phyloP scores from a whole-genome alignment of 2,329 filamentous ascomycete genomes.

The Alternaria rosae region DNA sequence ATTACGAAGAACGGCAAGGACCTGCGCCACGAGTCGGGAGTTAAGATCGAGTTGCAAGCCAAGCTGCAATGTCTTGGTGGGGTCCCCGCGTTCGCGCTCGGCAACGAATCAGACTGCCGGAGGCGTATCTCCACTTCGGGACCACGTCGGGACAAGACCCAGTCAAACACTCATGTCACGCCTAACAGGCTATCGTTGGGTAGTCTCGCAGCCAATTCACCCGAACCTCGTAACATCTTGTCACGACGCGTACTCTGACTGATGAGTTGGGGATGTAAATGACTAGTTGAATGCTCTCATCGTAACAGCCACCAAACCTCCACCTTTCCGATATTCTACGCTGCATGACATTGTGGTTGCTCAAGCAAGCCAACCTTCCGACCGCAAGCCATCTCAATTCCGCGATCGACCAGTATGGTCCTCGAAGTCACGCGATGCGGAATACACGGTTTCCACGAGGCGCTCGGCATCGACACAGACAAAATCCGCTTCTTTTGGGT shows the following conservation, averaged over 20 bases:
- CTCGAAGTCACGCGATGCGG: slow-evolving; percentile 45
- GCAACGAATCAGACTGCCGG: background rate
- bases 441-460: slow-evolving; percentile 52
- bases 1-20: background rate
- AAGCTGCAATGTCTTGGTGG: background rate
- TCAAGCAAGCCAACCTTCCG: background rate
- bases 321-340: background rate
- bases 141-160: background rate
- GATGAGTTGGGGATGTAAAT: background rate
- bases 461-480: slow-evolving; percentile 51
- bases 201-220: background rate
- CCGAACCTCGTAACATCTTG: background rate
- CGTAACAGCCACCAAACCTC: background rate
- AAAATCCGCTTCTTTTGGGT: slow-evolving; percentile 49
- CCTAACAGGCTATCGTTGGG: background rate
- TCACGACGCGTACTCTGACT: background rate
- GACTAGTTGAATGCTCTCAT: background rate
- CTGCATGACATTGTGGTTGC: background rate
- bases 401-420: slow-evolving; percentile 9
- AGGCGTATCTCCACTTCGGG: background rate
- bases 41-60: background rate
- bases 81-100: background rate
- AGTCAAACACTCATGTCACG: background rate
- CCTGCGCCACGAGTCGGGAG: background rate
- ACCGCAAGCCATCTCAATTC: background rate